Percentiles rank a stretch among this genome's conserved stretches.
These are phyloP conservation scores for Aspergillus calidoustus DNA, from an alignment of 2,329 filamentous ascomycete species.

Conservation along the genomic window DNA sequence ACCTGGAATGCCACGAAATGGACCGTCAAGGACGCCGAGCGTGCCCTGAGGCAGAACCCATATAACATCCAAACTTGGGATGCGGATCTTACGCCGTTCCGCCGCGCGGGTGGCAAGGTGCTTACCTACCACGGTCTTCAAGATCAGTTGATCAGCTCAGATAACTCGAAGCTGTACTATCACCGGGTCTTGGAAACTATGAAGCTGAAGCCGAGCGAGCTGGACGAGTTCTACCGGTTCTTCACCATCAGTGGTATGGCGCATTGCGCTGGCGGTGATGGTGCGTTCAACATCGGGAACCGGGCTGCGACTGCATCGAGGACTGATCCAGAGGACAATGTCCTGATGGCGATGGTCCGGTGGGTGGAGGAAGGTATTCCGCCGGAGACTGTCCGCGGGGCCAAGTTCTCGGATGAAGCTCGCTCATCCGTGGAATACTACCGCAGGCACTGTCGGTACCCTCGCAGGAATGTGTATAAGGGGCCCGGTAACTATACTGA, in stretches of 20 bases:
- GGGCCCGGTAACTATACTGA: slow-evolving; percentile 39
- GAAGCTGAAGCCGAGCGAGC: slow-evolving; percentile 32
- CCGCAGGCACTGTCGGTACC: slow-evolving; percentile 53
- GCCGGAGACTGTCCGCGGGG: slow-evolving; percentile 47
- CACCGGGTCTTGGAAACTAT: slow-evolving; percentile 48
- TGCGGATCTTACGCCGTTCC: slow-evolving; percentile 54
- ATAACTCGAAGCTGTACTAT: slow-evolving; percentile 58
- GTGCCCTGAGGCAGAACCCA: slow-evolving; percentile 47
- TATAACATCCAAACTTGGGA: slow-evolving; percentile 55
- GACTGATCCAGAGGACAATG: slow-evolving; percentile 48
- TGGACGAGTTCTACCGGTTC: slow-evolving; percentile 52
- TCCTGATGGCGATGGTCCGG: slow-evolving; percentile 53
- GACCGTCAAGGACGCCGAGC: slow-evolving; percentile 42
- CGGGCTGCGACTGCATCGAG: slow-evolving; percentile 26
- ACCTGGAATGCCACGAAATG: slow-evolving; percentile 46
- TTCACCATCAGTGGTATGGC: slow-evolving; percentile 61
- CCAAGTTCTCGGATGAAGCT: slow-evolving; percentile 50
- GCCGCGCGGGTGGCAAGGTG: slow-evolving; percentile 48
- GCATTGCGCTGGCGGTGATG: slow-evolving; percentile 53
- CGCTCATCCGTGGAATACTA: slow-evolving; percentile 47
- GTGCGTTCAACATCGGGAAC: slow-evolving; percentile 50
- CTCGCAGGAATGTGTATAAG: slow-evolving; percentile 37
- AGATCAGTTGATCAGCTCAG: slow-evolving; percentile 57
- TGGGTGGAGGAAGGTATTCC: slow-evolving; percentile 55
- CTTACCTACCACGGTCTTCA: slow-evolving; percentile 49